Percentiles rank a stretch among this genome's conserved stretches.
Conservation (phyloP, 345 rosid species). For the Cochlearia excelsa region DNA sequence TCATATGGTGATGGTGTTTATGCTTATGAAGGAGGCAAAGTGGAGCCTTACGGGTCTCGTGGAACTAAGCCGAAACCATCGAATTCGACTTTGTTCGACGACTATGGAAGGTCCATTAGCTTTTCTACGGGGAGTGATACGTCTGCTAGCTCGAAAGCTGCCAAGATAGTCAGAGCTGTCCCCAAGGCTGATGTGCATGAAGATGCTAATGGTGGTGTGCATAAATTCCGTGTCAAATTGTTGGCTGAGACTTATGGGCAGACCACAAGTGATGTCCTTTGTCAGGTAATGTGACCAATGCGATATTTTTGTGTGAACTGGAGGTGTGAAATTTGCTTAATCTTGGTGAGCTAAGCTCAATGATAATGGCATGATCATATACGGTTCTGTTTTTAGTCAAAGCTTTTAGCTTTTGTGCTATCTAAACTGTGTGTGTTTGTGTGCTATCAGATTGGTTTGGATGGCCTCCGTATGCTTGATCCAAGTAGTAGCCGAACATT, state of each 20-base stretch:
- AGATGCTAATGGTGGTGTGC: slow-evolving; percentile 81
- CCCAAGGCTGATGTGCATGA: slow-evolving; percentile 85
- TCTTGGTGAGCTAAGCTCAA: not conserved
- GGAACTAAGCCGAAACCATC: slow-evolving; percentile 87
- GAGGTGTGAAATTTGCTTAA: slow-evolving; percentile 5
- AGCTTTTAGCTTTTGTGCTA: not conserved
- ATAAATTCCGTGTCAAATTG: slow-evolving; percentile 89
- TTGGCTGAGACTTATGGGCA: slow-evolving; percentile 84
- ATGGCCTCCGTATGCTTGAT: slow-evolving; percentile 97
- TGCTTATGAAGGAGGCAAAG: slow-evolving; percentile 82
- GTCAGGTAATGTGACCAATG: slow-evolving; percentile 54
- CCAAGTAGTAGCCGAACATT: slow-evolving; percentile 74
- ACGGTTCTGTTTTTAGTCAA: not conserved
- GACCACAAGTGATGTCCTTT: slow-evolving; percentile 86
- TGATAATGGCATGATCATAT: not conserved
- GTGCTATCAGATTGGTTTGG: slow-evolving; percentile 83
- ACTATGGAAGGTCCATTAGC: slow-evolving; percentile 82
- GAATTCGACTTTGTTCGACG: slow-evolving; percentile 69
- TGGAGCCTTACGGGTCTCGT: slow-evolving; percentile 91
- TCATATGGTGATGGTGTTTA: slow-evolving; percentile 78
- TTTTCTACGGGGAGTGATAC: slow-evolving; percentile 58
- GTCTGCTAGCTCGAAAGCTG: slow-evolving; percentile 38
- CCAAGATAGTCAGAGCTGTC: slow-evolving; percentile 84
- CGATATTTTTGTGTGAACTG: not conserved
- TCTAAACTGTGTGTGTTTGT: slow-evolving; percentile 5